These are phyloP conservation scores for Tritrichomonas foetus DNA, from an alignment of 208 protist species.

Conservation along the genomic window DNA sequence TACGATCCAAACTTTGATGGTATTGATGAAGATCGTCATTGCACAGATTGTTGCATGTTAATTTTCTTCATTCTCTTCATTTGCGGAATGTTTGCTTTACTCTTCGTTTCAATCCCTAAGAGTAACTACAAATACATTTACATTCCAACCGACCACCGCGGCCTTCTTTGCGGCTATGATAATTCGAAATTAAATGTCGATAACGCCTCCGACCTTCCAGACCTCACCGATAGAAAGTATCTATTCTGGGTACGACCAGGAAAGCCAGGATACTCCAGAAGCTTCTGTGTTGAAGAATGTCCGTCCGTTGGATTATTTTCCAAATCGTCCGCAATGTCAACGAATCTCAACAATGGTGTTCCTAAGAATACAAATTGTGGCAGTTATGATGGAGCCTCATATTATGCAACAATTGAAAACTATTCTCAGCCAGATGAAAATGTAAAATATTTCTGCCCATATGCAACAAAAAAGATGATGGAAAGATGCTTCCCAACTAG, in stretches of 20 bases:
- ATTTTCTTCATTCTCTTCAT: slow-evolving; percentile 4
- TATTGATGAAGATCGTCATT: neutral
- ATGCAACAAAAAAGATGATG: neutral
- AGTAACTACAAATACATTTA: neutral
- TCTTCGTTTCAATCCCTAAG: neutral
- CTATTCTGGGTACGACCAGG: slow-evolving; percentile 10
- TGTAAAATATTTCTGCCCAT: neutral
- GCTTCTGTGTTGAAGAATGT: neutral
- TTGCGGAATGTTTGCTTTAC: neutral
- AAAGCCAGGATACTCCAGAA: neutral
- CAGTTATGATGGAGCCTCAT: neutral
- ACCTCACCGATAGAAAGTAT: neutral
- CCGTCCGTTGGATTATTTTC: neutral
- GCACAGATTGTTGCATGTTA: neutral
- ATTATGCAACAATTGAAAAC: neutral
- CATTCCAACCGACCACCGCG: neutral
- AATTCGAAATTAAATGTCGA: neutral
- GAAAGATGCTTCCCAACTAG: neutral
- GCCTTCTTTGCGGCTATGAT: neutral
- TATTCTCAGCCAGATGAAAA: neutral
- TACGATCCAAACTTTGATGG: slow-evolving; percentile 25
- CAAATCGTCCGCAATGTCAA: neutral
- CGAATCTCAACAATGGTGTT: neutral
- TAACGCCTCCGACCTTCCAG: neutral
- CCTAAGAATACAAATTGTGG: neutral